Base-by-base conservation (phyloP, 495 filamentous ascomycete genomes). In the Daldinia vernicosa region DNA sequence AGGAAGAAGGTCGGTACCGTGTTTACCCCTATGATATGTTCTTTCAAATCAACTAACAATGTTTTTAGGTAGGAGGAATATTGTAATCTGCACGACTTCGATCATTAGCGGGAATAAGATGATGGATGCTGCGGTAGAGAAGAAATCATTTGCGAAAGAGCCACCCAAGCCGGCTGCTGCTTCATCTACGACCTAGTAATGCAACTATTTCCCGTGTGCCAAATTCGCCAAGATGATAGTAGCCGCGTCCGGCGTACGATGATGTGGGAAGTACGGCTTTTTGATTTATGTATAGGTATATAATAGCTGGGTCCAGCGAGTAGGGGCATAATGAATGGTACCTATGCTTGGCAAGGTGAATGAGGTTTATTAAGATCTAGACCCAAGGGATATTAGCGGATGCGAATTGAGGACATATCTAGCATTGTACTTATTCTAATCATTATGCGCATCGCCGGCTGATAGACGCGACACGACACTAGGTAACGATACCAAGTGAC, bases 81-180 rank as follows among this genome's bases (percentile, higher is more conserved):
- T 99, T 63, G 82, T 99, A 55, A 93, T 99, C 79, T 93, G 91
- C 76, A 94, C 95, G 27, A 99, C 95, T 8, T 90, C 90, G 47
- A 89, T 99, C 39, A 90, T 98, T 66, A 97, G 89, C 81, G 96
- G 95, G 50, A 90, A 93, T 74, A 87, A 87, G 76, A 93, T 97
- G 82, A 94, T 98, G 87, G 92, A 93, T 55, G 89, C 89, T 32
- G 94, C 93, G 63, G 89, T 96, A 69, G 93, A 94, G 83, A 90
- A 87, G 72, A 82, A 81, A 51, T 84, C 83, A 15, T 93, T 95
- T 79, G 88, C 83, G 47, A 85, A 78, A 72, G 82, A 77, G 32
- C 17, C 53, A 43, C 57, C 60, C 54, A 69, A 69, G 52, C 35
- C 62, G 9, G n/a, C 19, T 37, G 17, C 57, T 4, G 28, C 57